Base-by-base conservation (phyloP, 2,329 filamentous ascomycete species). In the Sporothrix inflata region DNA sequence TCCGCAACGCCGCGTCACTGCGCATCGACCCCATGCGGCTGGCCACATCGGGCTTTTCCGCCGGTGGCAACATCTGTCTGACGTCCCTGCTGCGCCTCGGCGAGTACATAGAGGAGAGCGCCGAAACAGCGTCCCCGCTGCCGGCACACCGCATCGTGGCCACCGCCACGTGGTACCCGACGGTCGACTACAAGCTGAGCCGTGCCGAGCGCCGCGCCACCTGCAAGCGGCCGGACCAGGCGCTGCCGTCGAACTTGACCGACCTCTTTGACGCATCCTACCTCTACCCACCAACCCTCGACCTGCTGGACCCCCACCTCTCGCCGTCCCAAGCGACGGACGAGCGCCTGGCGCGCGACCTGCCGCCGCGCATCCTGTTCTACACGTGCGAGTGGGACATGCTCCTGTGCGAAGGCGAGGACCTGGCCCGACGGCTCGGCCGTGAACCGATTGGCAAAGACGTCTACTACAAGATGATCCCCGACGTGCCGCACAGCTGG, bases 191-290 rank as follows among this genome's bases (percentile, higher is more conserved):
- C 80, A 90, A 88, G 1, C 82, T 86, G 16, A 83, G 84, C 3
- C 86, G 89, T 4, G 84, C 83, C 0, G 83, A 85, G 68, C 89
- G 90, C 75, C 85, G 89, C 1, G 81, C 82, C n/a, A 83, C 83
- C 1, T 88, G 86, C 72, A 76, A 81, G 3, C 82, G 83, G 1
- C 89, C 88, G 0, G 88, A 90, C 45, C 84, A 86, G 67, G 89
- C 88, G 7, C 81, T 91, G 1, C 85, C 89, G 1, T 83, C 85
- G 7, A 81, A 83, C 21, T 81, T 91, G 73, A 90, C 89, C 0
- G 85, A 88, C 72, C 83, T 91, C 4, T 90, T 91, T 75, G 89
- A 91, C 77, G 85, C 86, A 7, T 86, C 85, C 0, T 91, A 91
- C 77, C 82, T 91, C 40, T 85, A 86, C 72, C 88, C 87, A 3